Conservation (phyloP, 352 stramenopile genomes). For the Phytopythium montanum region DNA sequence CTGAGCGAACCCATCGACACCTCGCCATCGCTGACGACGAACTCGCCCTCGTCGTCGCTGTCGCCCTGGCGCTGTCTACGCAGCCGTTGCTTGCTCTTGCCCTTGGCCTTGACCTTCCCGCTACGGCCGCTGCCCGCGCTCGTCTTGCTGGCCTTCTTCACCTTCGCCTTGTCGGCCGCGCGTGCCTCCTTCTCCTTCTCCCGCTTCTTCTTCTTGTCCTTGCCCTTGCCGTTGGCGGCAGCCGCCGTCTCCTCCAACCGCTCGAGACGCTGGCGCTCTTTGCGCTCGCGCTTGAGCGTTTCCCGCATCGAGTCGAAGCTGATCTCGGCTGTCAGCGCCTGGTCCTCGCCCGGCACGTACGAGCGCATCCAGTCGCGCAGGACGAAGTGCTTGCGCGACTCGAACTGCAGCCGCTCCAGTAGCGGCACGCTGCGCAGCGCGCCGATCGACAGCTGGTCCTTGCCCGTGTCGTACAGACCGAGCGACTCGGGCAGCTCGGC, state of each 20-base stretch:
- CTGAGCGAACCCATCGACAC: conserved; percentile 16
- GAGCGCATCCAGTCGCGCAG: conserved; percentile 75
- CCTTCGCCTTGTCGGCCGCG: conserved; percentile 22
- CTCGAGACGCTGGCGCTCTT: conserved; percentile 33
- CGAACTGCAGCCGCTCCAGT: conserved; percentile 42
- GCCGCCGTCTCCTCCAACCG: conserved; percentile 36
- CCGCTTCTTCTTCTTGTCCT: conserved; percentile 14
- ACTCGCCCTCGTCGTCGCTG: conserved; percentile 18
- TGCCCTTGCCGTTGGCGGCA: conserved; percentile 1
- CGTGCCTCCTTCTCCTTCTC: conserved; percentile 18
- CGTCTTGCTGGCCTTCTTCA: conserved; percentile 14
- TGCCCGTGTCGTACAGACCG: conserved; percentile 69
- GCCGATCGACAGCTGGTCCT: conserved; percentile 59
- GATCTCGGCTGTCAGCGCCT: conserved; percentile 46
- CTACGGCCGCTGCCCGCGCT: conserved; percentile 3
- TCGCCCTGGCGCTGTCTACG: not conserved
- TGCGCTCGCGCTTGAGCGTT: conserved; percentile 41
- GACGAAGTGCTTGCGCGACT: conserved; percentile 62
- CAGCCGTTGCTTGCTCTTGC: conserved; percentile 18
- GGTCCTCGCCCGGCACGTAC: conserved; percentile 50
- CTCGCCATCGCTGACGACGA: conserved; percentile 32
- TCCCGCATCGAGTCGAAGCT: conserved; percentile 54
- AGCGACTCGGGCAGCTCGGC: conserved; percentile 72
- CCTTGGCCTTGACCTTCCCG: conserved; percentile 6
- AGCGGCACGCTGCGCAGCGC: conserved; percentile 52